These are phyloP conservation scores for Saitozyma sp. DNA, from an alignment of 768 basidiomycete genomes.

Conservation along the genomic window DNA sequence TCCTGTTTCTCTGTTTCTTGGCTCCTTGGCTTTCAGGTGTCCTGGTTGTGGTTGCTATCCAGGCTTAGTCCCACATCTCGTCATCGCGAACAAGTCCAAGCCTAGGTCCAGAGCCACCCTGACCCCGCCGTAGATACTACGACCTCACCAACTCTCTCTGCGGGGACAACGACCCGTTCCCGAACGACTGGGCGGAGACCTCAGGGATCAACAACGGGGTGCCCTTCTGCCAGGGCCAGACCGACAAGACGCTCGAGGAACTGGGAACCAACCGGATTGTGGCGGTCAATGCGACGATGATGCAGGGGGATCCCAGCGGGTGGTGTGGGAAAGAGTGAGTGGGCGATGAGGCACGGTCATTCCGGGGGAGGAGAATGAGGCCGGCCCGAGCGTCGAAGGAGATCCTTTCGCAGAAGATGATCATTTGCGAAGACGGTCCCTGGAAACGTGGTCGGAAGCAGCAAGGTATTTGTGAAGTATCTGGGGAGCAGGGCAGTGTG, in stretches of 20 bases:
- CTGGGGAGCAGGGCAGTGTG: too few species aligned
- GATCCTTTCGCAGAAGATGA: too few species aligned
- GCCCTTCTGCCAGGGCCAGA: conserved; percentile 11
- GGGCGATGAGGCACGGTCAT: background rate
- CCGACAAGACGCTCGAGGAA: conserved; percentile 2
- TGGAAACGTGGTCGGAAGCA: too few species aligned
- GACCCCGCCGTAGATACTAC: conserved; percentile 12
- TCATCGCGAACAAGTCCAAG: too few species aligned
- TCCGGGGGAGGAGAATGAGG: too few species aligned
- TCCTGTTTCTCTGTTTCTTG: too few species aligned
- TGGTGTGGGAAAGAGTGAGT: conserved; percentile 21
- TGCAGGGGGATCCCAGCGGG: conserved; percentile 7
- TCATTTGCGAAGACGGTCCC: too few species aligned
- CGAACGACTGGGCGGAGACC: conserved; percentile 11
- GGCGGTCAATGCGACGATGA: conserved; percentile 13
- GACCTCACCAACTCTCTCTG: conserved; percentile 19
- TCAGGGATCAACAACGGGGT: conserved; percentile 19
- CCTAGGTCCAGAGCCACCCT: background rate
- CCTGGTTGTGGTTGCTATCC: too few species aligned
- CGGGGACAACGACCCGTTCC: conserved; percentile 6
- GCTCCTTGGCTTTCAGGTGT: too few species aligned
- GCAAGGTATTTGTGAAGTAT: too few species aligned
- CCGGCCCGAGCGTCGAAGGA: too few species aligned
- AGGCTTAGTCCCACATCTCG: too few species aligned
- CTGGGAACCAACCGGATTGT: conserved; percentile 18